Evolutionary conservation across 139 green algal species (phyloP), one percentile per base, ranked within the genome.

Genomic region (Monoraphidium neglectum): DNA sequence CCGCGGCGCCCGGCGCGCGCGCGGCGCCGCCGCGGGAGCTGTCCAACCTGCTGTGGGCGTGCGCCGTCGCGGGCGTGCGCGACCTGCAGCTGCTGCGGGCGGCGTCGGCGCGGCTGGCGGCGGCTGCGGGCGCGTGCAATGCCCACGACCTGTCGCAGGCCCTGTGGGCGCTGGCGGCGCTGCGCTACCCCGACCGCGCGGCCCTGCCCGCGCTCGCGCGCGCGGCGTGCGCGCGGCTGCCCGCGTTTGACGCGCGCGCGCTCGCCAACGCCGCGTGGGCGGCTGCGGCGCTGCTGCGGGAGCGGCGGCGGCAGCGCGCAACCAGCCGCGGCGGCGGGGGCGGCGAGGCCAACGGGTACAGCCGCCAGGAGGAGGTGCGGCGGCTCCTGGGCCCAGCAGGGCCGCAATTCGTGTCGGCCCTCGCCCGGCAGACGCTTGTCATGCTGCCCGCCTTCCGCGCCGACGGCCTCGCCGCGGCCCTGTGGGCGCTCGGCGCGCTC

Each of bases 31-130:
- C 73, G 32, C 75, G 75, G 56, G 53, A 80, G 75, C 49, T 80
- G 43, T 75, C 63, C 54, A 80, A 75, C 56, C 54, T 80, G 51
- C 36, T 80, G 54, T 79, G 73, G 73, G 73, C 73, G 15, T 80
- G 75, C 33, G 75, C 66, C 21, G 28, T 51, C 2, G 15, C 54
- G 28, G 32, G 67, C 35, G 35, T 70, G 65, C 54, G 51, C 4
- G n/a, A 74, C 40, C 26, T 35, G 40, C 30, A 18, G 23, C 65
- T 54, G 43, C 64, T 79, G 1, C 24, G 26, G 21, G 73, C 73
- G 6, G 49, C 63, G 33, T 37, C 26, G 26, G 30, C 4, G 10
- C 62, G 63, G 30, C 49, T 79, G 47, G 33, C n/a, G 12, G 49
- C 49, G 23, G 35, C 56, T n/a, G 73, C 64, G 15, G 51, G 64